These are phyloP conservation scores for Kodamaea alishanica DNA, from an alignment of 1,139 yeast genomes.

Conservation along the genomic window DNA sequence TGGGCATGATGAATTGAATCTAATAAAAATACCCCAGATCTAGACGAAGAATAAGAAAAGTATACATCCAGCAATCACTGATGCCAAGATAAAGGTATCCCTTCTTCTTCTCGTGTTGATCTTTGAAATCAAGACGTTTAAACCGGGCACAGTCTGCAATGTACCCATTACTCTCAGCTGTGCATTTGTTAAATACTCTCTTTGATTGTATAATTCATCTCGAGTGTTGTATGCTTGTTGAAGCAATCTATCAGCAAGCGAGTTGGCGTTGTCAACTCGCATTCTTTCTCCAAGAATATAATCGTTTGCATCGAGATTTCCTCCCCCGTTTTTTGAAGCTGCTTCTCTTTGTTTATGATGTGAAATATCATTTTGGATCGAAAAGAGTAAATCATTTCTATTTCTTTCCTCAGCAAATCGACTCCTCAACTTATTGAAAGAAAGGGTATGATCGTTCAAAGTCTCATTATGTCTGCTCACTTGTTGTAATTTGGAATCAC, in stretches of 20 bases:
- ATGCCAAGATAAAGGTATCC: slow-evolving; percentile 80
- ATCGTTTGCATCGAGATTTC: slow-evolving; percentile 45
- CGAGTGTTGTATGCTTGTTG: slow-evolving; percentile 86
- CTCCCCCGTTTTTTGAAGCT: slow-evolving; percentile 26
- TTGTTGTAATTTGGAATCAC: slow-evolving; percentile 76
- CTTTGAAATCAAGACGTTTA: slow-evolving; percentile 68
- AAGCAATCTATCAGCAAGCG: slow-evolving; percentile 72
- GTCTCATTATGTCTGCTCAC: slow-evolving; percentile 78
- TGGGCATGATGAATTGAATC: background rate
- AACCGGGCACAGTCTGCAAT: slow-evolving; percentile 73
- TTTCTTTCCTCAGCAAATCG: slow-evolving; percentile 72
- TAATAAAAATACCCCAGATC: background rate
- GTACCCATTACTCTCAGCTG: slow-evolving; percentile 61
- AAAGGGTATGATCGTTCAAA: slow-evolving; percentile 64
- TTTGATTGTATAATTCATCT: slow-evolving; percentile 75
- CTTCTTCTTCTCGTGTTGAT: slow-evolving; percentile 87
- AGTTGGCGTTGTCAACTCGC: slow-evolving; percentile 70
- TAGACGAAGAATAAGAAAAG: slow-evolving; percentile 54
- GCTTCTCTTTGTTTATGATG: slow-evolving; percentile 45
- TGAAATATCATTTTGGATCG: slow-evolving; percentile 75
- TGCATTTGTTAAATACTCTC: slow-evolving; percentile 60
- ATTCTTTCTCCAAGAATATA: slow-evolving; percentile 76
- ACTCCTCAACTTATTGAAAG: slow-evolving; percentile 55
- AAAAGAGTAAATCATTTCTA: slow-evolving; percentile 65
- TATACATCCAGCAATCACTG: slow-evolving; percentile 70